Evolutionary conservation across 495 filamentous ascomycete genomes (phyloP).

Genomic region (Tuber indicum): DNA sequence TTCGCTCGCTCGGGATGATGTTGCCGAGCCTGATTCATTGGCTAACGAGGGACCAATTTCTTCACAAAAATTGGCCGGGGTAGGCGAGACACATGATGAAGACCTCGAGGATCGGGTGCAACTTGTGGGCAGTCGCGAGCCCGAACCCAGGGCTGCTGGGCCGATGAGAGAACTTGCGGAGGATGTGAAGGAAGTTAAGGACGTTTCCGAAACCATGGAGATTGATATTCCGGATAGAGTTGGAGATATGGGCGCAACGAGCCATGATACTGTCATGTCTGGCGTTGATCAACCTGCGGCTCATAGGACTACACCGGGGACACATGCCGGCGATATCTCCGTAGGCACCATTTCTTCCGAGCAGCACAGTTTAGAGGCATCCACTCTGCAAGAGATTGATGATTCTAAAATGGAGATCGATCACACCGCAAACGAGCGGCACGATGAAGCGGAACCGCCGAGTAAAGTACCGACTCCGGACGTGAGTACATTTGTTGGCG

Average conservation of each 20-base stretch:
- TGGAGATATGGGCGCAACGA: not conserved
- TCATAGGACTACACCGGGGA: not conserved
- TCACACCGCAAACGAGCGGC: not conserved
- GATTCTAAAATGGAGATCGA: constrained; percentile 1
- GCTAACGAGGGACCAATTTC: not conserved
- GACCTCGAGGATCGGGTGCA: constrained; percentile 39
- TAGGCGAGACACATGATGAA: constrained; percentile 24
- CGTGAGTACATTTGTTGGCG: not conserved
- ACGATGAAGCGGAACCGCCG: not conserved
- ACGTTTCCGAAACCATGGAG: not conserved
- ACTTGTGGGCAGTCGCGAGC: constrained; percentile 34
- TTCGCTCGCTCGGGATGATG: constrained; percentile 24
- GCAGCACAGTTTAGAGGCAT: not conserved
- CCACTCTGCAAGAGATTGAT: not conserved
- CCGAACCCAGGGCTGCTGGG: constrained; percentile 11
- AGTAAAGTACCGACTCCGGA: not conserved
- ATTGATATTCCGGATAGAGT: not conserved
- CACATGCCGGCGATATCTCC: not conserved
- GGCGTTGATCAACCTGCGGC: not conserved
- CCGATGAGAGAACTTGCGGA: constrained; percentile 4
- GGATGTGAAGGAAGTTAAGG: constrained; percentile 7
- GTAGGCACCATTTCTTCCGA: not conserved
- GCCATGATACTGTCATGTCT: not conserved
- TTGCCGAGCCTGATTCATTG: not conserved
- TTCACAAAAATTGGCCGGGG: not conserved